phyloP scores from a whole-genome alignment of 1,284 basidiomycete genomes.

The Farysia itapuensis region DNA sequence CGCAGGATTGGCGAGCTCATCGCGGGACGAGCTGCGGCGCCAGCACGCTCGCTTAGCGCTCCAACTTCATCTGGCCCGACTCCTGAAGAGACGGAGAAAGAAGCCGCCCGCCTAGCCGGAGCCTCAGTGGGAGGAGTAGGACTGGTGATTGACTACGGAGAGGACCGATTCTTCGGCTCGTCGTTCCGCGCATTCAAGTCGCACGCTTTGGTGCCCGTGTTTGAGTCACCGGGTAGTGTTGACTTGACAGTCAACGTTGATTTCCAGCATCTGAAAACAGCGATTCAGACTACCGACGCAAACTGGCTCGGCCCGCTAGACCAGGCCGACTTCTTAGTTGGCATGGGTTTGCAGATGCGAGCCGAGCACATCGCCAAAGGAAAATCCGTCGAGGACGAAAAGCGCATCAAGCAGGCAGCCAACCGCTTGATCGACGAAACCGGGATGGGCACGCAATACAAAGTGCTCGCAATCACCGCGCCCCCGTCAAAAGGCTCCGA shows the following conservation, averaged over 20 bases:
- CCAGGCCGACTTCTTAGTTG: conserved; percentile 70
- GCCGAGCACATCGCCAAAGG: conserved; percentile 66
- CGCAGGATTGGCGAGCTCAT: conserved; percentile 50
- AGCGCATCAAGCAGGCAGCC: conserved; percentile 63
- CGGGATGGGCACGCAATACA: conserved; percentile 67
- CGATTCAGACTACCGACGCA: conserved; percentile 63
- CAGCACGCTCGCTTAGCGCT: background rate
- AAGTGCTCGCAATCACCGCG: conserved; percentile 63
- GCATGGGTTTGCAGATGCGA: conserved; percentile 68
- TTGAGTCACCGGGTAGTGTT: conserved; percentile 79
- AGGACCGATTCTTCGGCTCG: conserved; percentile 70
- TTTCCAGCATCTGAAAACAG: conserved; percentile 82
- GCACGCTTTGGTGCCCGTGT: conserved; percentile 83
- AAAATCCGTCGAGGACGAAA: conserved; percentile 64
- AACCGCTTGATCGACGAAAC: conserved; percentile 64
- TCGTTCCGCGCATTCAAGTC: conserved; percentile 89
- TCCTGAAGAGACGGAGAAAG: conserved; percentile 13
- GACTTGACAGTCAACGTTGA: conserved; percentile 96
- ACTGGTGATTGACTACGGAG: conserved; percentile 89
- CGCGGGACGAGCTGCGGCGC: conserved; percentile 19
- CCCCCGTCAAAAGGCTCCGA: too few relatives aligned
- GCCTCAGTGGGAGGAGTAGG: conserved; percentile 70
- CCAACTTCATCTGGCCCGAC: background rate
- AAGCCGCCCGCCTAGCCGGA: conserved; percentile 16
- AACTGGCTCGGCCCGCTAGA: conserved; percentile 69